These are phyloP conservation scores for Abrus precatorius DNA, from an alignment of 306 rosid species.

Conservation along the genomic window DNA sequence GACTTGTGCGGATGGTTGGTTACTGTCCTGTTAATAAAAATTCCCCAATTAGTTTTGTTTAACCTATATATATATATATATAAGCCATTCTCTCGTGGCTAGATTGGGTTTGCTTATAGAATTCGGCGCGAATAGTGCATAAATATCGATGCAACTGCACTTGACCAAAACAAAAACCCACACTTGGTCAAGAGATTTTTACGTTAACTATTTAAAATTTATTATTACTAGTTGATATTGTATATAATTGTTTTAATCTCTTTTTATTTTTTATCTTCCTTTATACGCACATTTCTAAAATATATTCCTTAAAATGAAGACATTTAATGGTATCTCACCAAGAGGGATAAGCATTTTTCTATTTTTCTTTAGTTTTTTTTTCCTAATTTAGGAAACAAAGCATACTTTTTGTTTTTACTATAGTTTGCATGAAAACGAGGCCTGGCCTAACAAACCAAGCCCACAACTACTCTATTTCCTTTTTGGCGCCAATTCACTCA, in stretches of 20 bases:
- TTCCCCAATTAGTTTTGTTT: constrained; percentile 45
- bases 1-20: constrained; percentile 39
- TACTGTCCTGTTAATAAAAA: constrained; percentile 51
- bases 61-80: not conserved
- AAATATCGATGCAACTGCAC: not conserved
- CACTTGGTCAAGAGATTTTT: too few species aligned
- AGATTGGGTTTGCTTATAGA: not conserved
- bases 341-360: too few species aligned
- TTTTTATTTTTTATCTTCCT: too few species aligned
- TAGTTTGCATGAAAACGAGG: not conserved
- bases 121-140: not conserved
- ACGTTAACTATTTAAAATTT: too few species aligned
- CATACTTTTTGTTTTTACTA: not conserved
- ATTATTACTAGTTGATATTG: too few species aligned
- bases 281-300: too few species aligned
- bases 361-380: too few species aligned
- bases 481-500: constrained; percentile 47
- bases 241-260: too few species aligned
- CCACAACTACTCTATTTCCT: not conserved
- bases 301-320: too few species aligned
- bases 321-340: too few species aligned
- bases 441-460: not conserved
- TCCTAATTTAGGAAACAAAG: not conserved
- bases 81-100: not conserved
- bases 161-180: too few species aligned